Evolutionary conservation across 306 rosid species (phyloP).

Genomic region (Carpinus viminea): DNA sequence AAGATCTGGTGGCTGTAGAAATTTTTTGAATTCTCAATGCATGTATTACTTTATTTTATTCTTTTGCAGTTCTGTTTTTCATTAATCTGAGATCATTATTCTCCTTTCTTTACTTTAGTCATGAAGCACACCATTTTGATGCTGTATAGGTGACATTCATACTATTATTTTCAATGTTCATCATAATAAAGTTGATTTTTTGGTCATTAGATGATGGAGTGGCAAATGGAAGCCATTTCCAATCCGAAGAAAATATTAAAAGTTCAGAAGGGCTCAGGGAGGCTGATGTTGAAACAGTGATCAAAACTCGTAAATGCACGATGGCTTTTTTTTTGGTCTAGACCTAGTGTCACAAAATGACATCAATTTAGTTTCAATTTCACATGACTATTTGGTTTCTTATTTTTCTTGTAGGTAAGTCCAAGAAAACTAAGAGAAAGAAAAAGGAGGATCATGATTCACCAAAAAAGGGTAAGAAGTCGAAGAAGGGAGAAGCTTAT

Average conservation of each 20-base stretch:
- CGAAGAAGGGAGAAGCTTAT: conserved; percentile 26
- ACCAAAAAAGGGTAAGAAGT: conserved; percentile 30
- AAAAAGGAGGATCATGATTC: conserved; percentile 25
- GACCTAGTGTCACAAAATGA: conserved; percentile 5
- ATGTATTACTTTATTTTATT: not conserved
- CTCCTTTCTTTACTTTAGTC: not conserved
- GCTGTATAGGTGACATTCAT: not conserved
- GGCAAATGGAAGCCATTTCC: conserved; percentile 11
- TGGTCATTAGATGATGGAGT: conserved; percentile 24
- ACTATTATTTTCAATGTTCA: not conserved
- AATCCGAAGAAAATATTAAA: conserved; percentile 11
- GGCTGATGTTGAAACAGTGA: conserved; percentile 19
- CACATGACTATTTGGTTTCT: not conserved
- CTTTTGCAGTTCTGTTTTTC: not conserved
- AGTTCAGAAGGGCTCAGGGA: conserved; percentile 15
- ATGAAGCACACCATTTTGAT: not conserved
- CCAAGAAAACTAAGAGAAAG: conserved; percentile 54
- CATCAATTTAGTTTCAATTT: conserved; percentile 7
- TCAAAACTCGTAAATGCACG: conserved; percentile 19
- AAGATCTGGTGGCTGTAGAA: not conserved
- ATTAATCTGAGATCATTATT: not conserved
- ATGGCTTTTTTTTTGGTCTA: not conserved
- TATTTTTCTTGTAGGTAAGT: conserved; percentile 47
- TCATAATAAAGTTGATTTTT: not conserved
- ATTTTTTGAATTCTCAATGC: not conserved